Percentiles rank a stretch among this genome's conserved stretches.
Evolutionary conservation across 2,329 filamentous ascomycete species (phyloP).

Genomic region (Shiraia sp.): DNA sequence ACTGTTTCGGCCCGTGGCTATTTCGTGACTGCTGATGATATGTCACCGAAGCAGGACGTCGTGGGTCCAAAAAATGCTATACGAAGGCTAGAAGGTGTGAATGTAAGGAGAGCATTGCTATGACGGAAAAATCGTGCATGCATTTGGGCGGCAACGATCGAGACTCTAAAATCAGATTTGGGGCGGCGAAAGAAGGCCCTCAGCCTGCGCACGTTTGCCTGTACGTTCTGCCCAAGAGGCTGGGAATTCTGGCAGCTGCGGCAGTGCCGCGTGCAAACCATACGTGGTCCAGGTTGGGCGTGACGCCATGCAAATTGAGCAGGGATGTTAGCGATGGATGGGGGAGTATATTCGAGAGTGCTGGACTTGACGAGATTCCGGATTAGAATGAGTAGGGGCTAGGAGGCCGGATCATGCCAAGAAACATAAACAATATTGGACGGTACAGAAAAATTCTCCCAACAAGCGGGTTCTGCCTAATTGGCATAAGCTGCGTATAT

Average conservation of each 20-base stretch:
- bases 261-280: constrained; percentile 20
- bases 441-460: constrained; percentile 37
- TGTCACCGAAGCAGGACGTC: neutral
- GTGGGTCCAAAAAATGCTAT: neutral
- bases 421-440: constrained; percentile 42
- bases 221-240: constrained; percentile 23
- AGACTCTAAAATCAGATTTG: constrained; percentile 13
- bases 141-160: constrained; percentile 20
- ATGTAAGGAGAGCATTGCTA: constrained; percentile 7
- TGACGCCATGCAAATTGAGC: constrained; percentile 39
- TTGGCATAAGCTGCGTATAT: constrained; percentile 25
- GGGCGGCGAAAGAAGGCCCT: constrained; percentile 15
- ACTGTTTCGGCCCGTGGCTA: constrained; percentile 10
- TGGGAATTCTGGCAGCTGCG: constrained; percentile 21
- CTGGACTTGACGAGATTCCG: constrained; percentile 34
- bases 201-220: constrained; percentile 17
- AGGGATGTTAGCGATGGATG: constrained; percentile 39
- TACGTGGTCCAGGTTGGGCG: constrained; percentile 28
- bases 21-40: constrained; percentile 5
- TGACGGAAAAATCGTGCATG: constrained; percentile 5
- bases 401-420: constrained; percentile 40
- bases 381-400: constrained; percentile 37
- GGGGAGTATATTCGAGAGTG: constrained; percentile 39
- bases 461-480: constrained; percentile 40
- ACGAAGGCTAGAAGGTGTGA: constrained; percentile 2